Evolutionary conservation across 495 filamentous ascomycete genomes (phyloP).

Genomic region (Xylona heveae): DNA sequence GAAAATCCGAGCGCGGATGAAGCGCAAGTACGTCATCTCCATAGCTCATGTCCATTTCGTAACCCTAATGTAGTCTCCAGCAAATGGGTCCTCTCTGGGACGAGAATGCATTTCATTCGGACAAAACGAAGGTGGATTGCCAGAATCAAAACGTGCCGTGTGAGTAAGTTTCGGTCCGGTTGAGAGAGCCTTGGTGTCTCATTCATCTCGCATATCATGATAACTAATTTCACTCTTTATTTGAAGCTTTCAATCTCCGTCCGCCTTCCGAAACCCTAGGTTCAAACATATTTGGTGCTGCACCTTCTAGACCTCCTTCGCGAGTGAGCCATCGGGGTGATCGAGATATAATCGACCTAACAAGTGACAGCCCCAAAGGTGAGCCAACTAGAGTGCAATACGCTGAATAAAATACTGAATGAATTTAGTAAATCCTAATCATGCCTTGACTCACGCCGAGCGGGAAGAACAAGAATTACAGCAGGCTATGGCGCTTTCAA

Average conservation of each 20-base stretch:
- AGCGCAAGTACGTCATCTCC: too few species aligned
- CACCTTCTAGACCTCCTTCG: slow-evolving; percentile 51
- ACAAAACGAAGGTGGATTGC: slow-evolving; percentile 3
- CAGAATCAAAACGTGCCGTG: slow-evolving; percentile 9
- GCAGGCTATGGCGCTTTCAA: slow-evolving; percentile 28
- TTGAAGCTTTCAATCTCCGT: slow-evolving; percentile 33
- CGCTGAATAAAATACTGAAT: slow-evolving; percentile 7
- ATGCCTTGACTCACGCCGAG: slow-evolving; percentile 22
- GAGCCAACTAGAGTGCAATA: slow-evolving; percentile 2
- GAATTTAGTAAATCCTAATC: slow-evolving; percentile 18
- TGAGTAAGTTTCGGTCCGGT: slow-evolving; percentile 13
- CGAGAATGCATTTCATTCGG: slow-evolving; percentile 1
- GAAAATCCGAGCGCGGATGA: too few species aligned
- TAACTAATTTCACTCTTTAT: slow-evolving; percentile 7
- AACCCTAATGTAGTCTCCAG: too few species aligned
- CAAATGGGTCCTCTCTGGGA: too few species aligned
- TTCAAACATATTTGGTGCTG: slow-evolving; percentile 22
- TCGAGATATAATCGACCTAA: slow-evolving; percentile 18
- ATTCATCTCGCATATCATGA: not conserved
- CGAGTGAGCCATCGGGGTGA: slow-evolving; percentile 24
- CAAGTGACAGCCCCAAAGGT: slow-evolving; percentile 14
- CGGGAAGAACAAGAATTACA: slow-evolving; percentile 35
- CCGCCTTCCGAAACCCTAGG: slow-evolving; percentile 25
- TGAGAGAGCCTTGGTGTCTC: slow-evolving; percentile 1
- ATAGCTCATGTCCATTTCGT: too few species aligned